phyloP scores from a whole-genome alignment of 169 alveolate genomes.

The Perkinsus marinus region DNA sequence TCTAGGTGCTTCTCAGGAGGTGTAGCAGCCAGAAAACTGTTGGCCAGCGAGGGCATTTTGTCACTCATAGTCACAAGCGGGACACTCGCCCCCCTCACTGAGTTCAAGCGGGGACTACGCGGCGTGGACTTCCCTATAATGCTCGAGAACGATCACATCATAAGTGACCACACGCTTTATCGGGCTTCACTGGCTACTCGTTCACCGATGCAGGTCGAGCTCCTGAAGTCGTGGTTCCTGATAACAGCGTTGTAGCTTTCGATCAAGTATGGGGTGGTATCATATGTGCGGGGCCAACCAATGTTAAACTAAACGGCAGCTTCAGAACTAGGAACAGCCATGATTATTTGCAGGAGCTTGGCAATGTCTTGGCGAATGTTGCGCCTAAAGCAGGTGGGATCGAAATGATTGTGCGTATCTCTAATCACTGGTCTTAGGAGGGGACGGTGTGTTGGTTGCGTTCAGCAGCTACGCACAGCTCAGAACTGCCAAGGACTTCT shows the following conservation, averaged over 20 bases:
- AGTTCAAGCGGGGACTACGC: constrained; percentile 67
- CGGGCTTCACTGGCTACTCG: not conserved
- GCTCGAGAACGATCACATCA: constrained; percentile 80
- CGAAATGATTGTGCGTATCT: not conserved
- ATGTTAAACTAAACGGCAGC: not conserved
- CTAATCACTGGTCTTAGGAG: not conserved
- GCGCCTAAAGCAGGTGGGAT: not conserved
- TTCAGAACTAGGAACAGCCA: not conserved
- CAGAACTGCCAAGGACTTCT: not conserved
- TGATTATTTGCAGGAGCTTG: not conserved
- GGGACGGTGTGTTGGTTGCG: not conserved
- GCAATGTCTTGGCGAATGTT: not conserved
- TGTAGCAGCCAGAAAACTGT: not conserved
- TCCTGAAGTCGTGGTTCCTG: not conserved
- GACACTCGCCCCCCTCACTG: constrained; percentile 77
- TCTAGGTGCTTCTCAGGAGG: not conserved
- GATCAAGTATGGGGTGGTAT: not conserved
- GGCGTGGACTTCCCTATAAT: constrained; percentile 62
- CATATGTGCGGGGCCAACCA: not conserved
- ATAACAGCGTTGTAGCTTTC: not conserved
- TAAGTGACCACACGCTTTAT: constrained; percentile 55
- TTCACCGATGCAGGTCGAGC: constrained; percentile 24
- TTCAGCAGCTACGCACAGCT: constrained; percentile 1
- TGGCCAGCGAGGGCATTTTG: not conserved
- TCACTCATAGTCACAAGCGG: constrained; percentile 82